Evolutionary conservation across 805 yeast species (phyloP), one percentile per base, ranked within the genome.

Genomic region (Metschnikowia lachancei): DNA sequence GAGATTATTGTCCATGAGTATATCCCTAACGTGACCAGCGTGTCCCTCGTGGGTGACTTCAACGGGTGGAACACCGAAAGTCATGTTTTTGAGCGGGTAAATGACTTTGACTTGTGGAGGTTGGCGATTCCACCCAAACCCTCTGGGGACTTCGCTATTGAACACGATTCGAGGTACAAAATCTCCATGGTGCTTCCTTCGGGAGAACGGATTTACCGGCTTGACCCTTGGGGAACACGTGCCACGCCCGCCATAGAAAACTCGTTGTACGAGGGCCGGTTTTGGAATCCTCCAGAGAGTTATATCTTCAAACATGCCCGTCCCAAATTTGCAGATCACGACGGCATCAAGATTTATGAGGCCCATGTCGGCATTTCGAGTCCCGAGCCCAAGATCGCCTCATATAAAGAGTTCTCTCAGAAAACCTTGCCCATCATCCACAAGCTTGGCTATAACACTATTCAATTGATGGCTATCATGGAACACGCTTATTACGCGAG

Each of bases 401-500:
- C 92, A 11, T 92, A 92, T 66, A 82, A 79, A 54, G 95, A 92
- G 63, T 92, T 92, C 64, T 85, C 96, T 12, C 55, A 70, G 37
- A 82, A 87, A 53, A 75, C 90, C 11, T 76, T 92, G 51, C 98
- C 98, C n/a, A 75, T 84, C 37, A 87, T 92, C 55, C 82, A 81
- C 56, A 80, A 84, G 52, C 75, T 91, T 49, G 97, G 97, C 31
- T 92, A 92, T 66, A 89, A 94, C 65, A 83, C 96, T 4, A 85
- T 92, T 57, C 99, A 92, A 68, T 75, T 92, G 61, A 92, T 92
- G 99, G 97, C 99, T 0, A 78, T 92, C 36, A 92, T 92, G 99
- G 99, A 92, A 67, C 99, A 92, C 64, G 98, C 99, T 1, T 92
- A 92, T 64, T 92, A 92, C 64, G 99, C 97, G 1, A 88, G 96